Evolutionary conservation across 208 protist species (phyloP).

Genomic region (Leptomonas seymouri): DNA sequence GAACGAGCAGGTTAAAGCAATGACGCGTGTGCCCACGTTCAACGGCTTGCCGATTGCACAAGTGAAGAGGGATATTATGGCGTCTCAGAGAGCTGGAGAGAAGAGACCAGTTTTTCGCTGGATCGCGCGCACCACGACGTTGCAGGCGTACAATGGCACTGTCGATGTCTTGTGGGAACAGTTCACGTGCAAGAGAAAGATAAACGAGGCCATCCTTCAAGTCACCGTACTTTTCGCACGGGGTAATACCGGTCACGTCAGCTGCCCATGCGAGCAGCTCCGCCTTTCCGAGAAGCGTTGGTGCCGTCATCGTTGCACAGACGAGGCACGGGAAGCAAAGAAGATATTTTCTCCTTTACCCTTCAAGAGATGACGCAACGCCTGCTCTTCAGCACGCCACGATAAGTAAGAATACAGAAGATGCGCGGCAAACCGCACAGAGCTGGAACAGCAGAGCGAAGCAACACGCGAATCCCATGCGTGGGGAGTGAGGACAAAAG

Average conservation of each 20-base stretch:
- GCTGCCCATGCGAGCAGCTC: slow-evolving; percentile 65
- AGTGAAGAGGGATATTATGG: slow-evolving; percentile 43
- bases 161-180: slow-evolving; percentile 38
- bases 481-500: too few species aligned
- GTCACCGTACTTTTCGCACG: slow-evolving; percentile 63
- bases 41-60: slow-evolving; percentile 49
- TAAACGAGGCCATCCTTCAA: slow-evolving; percentile 67
- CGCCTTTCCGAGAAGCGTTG: slow-evolving; percentile 37
- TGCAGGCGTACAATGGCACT: slow-evolving; percentile 33
- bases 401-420: too few species aligned
- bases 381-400: too few species aligned
- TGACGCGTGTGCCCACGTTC: slow-evolving; percentile 45
- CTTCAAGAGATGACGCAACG: too few species aligned
- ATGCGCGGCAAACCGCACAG: too few species aligned
- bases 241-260: slow-evolving; percentile 32
- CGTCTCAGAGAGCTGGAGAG: slow-evolving; percentile 39
- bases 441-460: too few species aligned
- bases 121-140: slow-evolving; percentile 39
- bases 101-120: slow-evolving; percentile 54
- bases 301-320: slow-evolving; percentile 1
- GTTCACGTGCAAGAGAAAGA: slow-evolving; percentile 34
- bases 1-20: slow-evolving; percentile 74
- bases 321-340: not conserved
- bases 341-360: too few species aligned
- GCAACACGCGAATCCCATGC: too few species aligned